Conservation (phyloP, 768 basidiomycete genomes). For the Thelephora ganbajun region DNA sequence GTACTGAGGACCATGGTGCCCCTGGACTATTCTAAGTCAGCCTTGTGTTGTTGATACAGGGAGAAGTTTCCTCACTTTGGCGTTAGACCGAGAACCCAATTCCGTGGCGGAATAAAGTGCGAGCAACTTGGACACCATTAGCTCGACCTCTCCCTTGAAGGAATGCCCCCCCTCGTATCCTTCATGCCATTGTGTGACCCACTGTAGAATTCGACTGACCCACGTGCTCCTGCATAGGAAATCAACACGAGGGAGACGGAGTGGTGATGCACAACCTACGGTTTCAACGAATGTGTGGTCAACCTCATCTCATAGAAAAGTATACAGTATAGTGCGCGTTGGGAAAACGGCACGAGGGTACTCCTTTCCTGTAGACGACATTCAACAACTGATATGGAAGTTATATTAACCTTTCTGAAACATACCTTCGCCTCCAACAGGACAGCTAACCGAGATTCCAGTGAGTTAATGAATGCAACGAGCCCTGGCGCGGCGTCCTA, state of each 20-base stretch:
- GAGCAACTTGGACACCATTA: constrained; percentile 28
- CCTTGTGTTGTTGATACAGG: neutral
- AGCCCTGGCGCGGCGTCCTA: neutral
- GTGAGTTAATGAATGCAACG: constrained; percentile 28
- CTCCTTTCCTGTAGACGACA: constrained; percentile 36
- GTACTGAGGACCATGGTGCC: constrained; percentile 25
- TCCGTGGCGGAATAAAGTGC: constrained; percentile 38
- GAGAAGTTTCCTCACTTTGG: constrained; percentile 23
- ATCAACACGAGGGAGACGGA: neutral
- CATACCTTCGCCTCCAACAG: constrained; percentile 45
- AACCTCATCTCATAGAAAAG: constrained; percentile 54
- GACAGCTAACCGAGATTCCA: constrained; percentile 43
- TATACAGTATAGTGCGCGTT: constrained; percentile 43
- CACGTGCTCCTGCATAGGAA: constrained; percentile 11
- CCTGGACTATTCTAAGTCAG: constrained; percentile 20
- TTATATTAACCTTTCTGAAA: neutral
- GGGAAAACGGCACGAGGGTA: constrained; percentile 35
- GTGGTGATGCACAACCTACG: constrained; percentile 24
- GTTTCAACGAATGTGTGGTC: constrained; percentile 46
- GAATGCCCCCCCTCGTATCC: constrained; percentile 1
- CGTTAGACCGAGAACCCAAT: constrained; percentile 27
- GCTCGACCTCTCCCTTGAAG: constrained; percentile 27
- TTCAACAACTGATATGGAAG: neutral
- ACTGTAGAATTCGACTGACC: constrained; percentile 12
- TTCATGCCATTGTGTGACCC: constrained; percentile 16